Percentiles rank a stretch among this genome's conserved stretches.
These are phyloP conservation scores for Coprinopsis cinerea DNA, from an alignment of 768 basidiomycete species.

Conservation along the genomic window DNA sequence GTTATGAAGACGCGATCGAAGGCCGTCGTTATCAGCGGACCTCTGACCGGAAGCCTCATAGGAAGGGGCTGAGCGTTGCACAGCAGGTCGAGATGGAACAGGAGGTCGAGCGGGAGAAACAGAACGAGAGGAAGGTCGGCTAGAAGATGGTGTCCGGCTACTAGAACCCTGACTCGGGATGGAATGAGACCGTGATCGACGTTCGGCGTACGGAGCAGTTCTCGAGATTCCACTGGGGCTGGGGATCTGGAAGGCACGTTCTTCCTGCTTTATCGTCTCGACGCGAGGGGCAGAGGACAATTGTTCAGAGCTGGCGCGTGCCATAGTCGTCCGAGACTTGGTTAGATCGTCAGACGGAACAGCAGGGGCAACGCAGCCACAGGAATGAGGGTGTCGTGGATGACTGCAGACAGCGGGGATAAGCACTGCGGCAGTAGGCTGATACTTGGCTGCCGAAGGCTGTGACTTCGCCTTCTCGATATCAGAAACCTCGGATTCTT, in stretches of 20 bases:
- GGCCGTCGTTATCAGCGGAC: constrained; percentile 22
- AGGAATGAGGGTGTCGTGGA: constrained; percentile 18
- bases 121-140: constrained; percentile 18
- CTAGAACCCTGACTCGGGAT: constrained; percentile 21
- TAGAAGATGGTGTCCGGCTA: constrained; percentile 21
- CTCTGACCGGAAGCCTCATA: constrained; percentile 9
- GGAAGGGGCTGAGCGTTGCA: constrained; percentile 6
- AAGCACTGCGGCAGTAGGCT: not conserved
- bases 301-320: not conserved
- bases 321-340: not conserved
- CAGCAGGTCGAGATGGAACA: constrained; percentile 12
- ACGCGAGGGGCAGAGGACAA: not conserved
- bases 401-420: constrained; percentile 14
- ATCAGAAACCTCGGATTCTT: constrained; percentile 11
- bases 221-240: constrained; percentile 11
- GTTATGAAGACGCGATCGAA: constrained; percentile 38
- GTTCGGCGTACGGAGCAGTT: constrained; percentile 7
- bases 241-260: not conserved
- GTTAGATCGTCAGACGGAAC: not conserved
- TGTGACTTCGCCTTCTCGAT: constrained; percentile 5
- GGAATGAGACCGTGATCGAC: constrained; percentile 23
- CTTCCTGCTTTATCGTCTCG: not conserved
- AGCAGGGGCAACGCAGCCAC: constrained; percentile 1
- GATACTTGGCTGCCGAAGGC: not conserved
- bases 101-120: constrained; percentile 16